These are phyloP conservation scores for Mallotus repandus DNA, from an alignment of 441 rosid genomes.

Conservation along the genomic window DNA sequence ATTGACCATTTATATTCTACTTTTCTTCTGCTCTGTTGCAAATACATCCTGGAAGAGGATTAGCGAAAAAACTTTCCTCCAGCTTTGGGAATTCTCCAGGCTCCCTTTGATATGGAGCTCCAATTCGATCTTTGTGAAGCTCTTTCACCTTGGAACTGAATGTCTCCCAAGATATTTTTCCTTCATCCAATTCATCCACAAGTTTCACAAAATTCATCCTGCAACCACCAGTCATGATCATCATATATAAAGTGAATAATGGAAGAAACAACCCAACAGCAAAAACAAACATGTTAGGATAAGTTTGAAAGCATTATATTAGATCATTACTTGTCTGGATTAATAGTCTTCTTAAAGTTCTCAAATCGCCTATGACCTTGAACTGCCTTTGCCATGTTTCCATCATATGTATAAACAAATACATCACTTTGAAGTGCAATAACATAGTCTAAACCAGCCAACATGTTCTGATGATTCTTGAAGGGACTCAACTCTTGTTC, in stretches of 20 bases:
- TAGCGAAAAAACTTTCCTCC: conserved; percentile 81
- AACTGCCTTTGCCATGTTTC: conserved; percentile 99
- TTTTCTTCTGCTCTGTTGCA: conserved; percentile 46
- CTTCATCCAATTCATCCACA: conserved; percentile 74
- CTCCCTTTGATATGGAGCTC: conserved; percentile 72
- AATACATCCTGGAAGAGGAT: conserved; percentile 91
- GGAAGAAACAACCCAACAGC: no score
- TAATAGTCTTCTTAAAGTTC: conserved; percentile 81
- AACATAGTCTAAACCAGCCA: conserved; percentile 87
- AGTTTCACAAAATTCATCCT: conserved; percentile 85
- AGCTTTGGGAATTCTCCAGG: conserved; percentile 69
- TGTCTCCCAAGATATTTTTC: conserved; percentile 71
- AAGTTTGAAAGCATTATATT: conserved; percentile 12
- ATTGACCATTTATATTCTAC: conserved; percentile 23
- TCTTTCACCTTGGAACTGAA: conserved; percentile 82
- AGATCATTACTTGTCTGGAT: conserved; percentile 69
- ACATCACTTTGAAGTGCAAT: conserved; percentile 88
- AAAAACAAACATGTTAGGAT: background rate
- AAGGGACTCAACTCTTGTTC: conserved; percentile 71
- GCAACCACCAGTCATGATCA: conserved; percentile 25
- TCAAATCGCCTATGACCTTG: conserved; percentile 92
- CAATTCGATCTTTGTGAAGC: conserved; percentile 67
- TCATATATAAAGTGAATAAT: background rate
- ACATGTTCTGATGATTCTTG: conserved; percentile 85
- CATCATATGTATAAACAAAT: conserved; percentile 84